These are phyloP conservation scores for Cylindrodendrum hubeiense DNA, from an alignment of 2,329 filamentous ascomycete species.

Conservation along the genomic window DNA sequence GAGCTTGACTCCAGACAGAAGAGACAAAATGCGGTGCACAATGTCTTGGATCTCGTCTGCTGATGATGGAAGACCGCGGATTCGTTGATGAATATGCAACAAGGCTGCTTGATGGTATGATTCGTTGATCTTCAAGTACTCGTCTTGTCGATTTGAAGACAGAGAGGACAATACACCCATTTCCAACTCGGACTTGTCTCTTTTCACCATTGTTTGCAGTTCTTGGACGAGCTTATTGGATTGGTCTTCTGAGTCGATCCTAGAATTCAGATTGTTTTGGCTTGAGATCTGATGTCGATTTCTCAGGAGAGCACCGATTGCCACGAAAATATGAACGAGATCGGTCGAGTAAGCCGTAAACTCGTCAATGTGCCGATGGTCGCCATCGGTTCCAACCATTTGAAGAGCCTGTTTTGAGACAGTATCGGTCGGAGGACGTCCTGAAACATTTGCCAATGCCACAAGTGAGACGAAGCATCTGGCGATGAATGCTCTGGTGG, in stretches of 20 bases:
- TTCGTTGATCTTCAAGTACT: slow-evolving; percentile 6
- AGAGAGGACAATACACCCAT: too few relatives aligned
- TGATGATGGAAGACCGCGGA: not conserved
- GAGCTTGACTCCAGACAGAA: not conserved
- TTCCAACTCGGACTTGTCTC: not conserved
- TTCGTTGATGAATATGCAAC: slow-evolving; percentile 9
- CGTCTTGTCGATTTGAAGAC: not conserved
- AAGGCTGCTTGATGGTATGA: slow-evolving; percentile 6
- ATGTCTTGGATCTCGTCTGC: not conserved
- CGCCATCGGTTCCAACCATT: not conserved
- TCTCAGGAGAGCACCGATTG: not conserved
- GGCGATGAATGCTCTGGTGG: not conserved
- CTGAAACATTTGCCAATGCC: slow-evolving; percentile 9
- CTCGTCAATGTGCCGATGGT: not conserved
- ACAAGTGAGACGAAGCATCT: slow-evolving; percentile 16
- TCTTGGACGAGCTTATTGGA: not conserved
- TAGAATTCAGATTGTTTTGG: not conserved
- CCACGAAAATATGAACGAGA: not conserved
- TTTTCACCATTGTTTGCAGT: not conserved
- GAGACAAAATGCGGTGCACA: not conserved
- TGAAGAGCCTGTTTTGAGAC: not conserved
- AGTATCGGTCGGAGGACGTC: not conserved
- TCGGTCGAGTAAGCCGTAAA: slow-evolving; percentile 11
- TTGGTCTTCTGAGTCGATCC: not conserved
- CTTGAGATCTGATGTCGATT: not conserved